Conservation (phyloP, 306 rosid genomes). For the Fragaria iinumae region DNA sequence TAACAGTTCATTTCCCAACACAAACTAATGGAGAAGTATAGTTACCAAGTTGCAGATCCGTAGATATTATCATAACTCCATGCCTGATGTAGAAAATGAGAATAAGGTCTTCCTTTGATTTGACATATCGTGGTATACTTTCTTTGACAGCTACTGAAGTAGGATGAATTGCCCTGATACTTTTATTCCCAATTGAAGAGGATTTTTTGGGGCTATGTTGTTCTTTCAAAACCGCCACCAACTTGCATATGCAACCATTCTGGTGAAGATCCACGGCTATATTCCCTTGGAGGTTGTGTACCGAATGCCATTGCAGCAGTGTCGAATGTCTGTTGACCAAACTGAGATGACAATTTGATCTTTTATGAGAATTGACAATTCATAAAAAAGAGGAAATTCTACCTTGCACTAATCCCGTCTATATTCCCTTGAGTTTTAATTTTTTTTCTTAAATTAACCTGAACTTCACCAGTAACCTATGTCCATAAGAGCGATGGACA, state of each 20-base stretch:
- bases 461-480: background rate
- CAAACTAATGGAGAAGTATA: slow-evolving; percentile 39
- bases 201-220: slow-evolving; percentile 45
- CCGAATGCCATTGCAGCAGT: slow-evolving; percentile 52
- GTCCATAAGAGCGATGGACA: background rate
- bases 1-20: slow-evolving; percentile 51
- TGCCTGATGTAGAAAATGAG: slow-evolving; percentile 41
- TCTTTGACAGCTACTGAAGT: slow-evolving; percentile 36
- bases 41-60: slow-evolving; percentile 34
- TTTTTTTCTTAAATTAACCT: background rate
- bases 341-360: slow-evolving; percentile 47
- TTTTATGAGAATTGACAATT: slow-evolving; percentile 23
- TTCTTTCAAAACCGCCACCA: slow-evolving; percentile 80
- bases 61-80: slow-evolving; percentile 44
- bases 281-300: slow-evolving; percentile 73
- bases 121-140: slow-evolving; percentile 44
- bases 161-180: slow-evolving; percentile 38
- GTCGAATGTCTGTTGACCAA: slow-evolving; percentile 70
- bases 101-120: slow-evolving; percentile 36
- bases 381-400: slow-evolving; percentile 7
- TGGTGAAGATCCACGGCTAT: slow-evolving; percentile 70
- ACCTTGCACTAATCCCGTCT: background rate
- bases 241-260: slow-evolving; percentile 98
- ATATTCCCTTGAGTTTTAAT: too few relatives aligned
- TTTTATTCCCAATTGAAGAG: slow-evolving; percentile 44